Percentiles rank a stretch among this genome's conserved stretches.
Conservation (phyloP, 2,329 filamentous ascomycete species). For the Zymoseptoria tritici region DNA sequence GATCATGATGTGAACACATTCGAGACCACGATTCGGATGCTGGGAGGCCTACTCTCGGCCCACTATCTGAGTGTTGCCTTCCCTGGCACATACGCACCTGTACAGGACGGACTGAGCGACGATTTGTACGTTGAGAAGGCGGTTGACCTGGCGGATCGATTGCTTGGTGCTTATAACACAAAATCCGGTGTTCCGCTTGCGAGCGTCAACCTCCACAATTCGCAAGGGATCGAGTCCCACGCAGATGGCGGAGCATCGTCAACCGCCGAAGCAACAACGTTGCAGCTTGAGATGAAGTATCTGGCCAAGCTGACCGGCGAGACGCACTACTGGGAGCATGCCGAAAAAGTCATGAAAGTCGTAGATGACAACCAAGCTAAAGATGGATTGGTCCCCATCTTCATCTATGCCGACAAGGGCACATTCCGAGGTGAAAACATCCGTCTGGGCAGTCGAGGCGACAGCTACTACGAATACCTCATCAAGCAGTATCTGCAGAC, state of each 20-base stretch:
- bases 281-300: slow-evolving; percentile 97
- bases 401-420: slow-evolving; percentile 71
- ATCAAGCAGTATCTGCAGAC: slow-evolving; percentile 98
- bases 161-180: slow-evolving; percentile 83
- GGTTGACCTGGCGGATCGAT: slow-evolving; percentile 78
- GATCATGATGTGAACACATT: slow-evolving; percentile 96
- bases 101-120: slow-evolving; percentile 66
- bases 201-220: slow-evolving; percentile 77
- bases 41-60: slow-evolving; percentile 84
- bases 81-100: slow-evolving; percentile 64
- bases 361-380: slow-evolving; percentile 72
- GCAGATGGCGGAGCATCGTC: slow-evolving; percentile 81
- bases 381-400: slow-evolving; percentile 87
- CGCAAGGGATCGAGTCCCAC: slow-evolving; percentile 71
- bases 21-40: slow-evolving; percentile 95
- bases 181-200: slow-evolving; percentile 80
- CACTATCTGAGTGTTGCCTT: slow-evolving; percentile 87
- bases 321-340: slow-evolving; percentile 82
- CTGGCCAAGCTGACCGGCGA: slow-evolving; percentile 91
- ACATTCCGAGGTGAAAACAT: slow-evolving; percentile 79
- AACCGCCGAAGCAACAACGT: slow-evolving; percentile 82
- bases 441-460: slow-evolving; percentile 83
- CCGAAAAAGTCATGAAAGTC: slow-evolving; percentile 84
- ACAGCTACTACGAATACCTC: slow-evolving; percentile 98
- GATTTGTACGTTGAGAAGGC: slow-evolving; percentile 96